A percentile compares a stretch with the other conserved stretches of the same genome.
phyloP scores from a whole-genome alignment of 2,329 filamentous ascomycete species.

The Nemania sp. region DNA sequence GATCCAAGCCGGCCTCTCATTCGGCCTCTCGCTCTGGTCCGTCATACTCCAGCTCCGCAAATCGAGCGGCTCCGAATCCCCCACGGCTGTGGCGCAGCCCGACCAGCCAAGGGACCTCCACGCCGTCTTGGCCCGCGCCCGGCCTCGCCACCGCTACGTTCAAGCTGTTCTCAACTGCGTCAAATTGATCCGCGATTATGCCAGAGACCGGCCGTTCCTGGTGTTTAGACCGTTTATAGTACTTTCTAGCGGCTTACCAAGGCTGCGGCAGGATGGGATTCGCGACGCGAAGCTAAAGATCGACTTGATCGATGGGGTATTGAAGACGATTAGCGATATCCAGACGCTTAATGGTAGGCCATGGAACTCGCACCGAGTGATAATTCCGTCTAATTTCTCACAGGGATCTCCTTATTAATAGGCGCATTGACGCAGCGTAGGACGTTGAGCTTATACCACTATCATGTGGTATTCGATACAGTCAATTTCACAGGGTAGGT shows the following conservation, averaged over 20 bases:
- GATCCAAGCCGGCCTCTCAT: background rate
- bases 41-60: background rate
- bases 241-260: background rate
- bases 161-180: too few relatives aligned
- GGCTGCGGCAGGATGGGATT: background rate
- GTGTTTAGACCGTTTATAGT: background rate
- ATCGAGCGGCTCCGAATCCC: too few relatives aligned
- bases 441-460: background rate
- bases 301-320: background rate
- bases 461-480: constrained; percentile 1
- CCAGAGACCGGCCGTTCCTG: too few relatives aligned
- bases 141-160: too few relatives aligned
- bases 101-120: background rate
- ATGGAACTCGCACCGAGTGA: background rate
- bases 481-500: constrained; percentile 6
- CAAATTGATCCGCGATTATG: too few relatives aligned
- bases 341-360: background rate
- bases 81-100: background rate
- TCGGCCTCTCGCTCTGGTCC: background rate
- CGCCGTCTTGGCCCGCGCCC: too few relatives aligned
- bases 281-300: background rate
- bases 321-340: constrained; percentile 1
- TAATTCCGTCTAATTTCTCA: background rate
- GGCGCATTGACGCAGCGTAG: background rate
- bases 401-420: constrained; percentile 3